Base-by-base conservation (phyloP, 805 yeast genomes). In the Hanseniaspora valbyensis region DNA sequence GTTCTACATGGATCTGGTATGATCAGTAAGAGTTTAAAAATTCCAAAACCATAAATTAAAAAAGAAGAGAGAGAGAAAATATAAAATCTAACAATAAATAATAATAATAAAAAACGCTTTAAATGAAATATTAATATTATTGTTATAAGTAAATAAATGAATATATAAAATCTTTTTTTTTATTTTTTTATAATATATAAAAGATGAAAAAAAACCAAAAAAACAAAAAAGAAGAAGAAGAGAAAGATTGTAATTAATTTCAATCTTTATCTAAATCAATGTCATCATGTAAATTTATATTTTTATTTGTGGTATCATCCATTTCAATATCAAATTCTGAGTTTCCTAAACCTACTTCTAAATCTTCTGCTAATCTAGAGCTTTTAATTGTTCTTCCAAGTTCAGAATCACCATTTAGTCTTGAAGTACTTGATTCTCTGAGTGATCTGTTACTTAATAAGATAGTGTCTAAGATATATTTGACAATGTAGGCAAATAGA, bases 21-120 rank as follows among this genome's bases (percentile, higher is more conserved):
- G 80, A 85, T 92, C 54, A 81, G 94, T 53, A 92, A 92, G 71
- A 81, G 90, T 53, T 73, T 92, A 55, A 85, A 83, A 59, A 84
- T 92, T 58, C 96, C 96, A 55, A 92, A 92, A 66, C 85, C 90
- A 57, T 71, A 58, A 37, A 16, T 32, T 4, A 4, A n/a, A 12
- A 32, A 14, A 14, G 16, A 14, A 14, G 36, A n/a, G 36, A 18
- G 9, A n/a, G 25, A 25, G 29, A 24, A 33, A 24, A 33, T 13
- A n/a, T 22, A 26, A 34, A 36, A 21, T 24, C 12, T 13, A 33
- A 34, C 25, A 16, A 48, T 33, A 32, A 18, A 32, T 41, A 19
- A 33, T 33, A 30, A 19, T 25, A n/a, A 22, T 21, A 41, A 14
- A 19, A 25, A 12, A 10, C 12, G 5, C 12, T 21, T 12, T 18